Base-by-base conservation (phyloP, 257 asterid genomes). In the Nicotiana attenuata region DNA sequence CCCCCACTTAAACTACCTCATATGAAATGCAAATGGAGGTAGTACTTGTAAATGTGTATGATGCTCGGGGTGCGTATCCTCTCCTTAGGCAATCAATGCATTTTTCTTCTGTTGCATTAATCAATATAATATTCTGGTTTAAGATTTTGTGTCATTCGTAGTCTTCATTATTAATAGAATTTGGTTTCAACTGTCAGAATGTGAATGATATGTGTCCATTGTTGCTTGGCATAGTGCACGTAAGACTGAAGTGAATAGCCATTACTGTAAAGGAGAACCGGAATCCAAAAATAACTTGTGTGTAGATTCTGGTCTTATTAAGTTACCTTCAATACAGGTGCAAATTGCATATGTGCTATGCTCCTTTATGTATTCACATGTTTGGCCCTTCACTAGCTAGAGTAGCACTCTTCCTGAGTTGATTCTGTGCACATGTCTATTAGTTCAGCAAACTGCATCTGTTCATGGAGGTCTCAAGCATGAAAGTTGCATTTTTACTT, bases 401-500 rank as follows among this genome's bases (percentile, higher is more conserved):
- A 47, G 22, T 73, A 50, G 63, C 59, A 73, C 79, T 73, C 29
- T 50, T 15, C 9, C 63, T 45, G 59, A 73, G 79, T 60, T 47
- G 24, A 17, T 16, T 47, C 79, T 50, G 60, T 47, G 41, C 63
- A 15, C 24, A 15, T 24, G 26, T 47, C 38, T 47, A 29, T 75
- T 71, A 71, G 50, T 45, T 71, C 22, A 1, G 9, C 41, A 50
- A 73, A 75, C 7, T 75, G 79, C 63, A 24, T 33, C 63, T 15
- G 79, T 50, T 75, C 79, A 50, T 24, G 63, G 20, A 75, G 63
- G 63, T 75, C 38, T 50, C 79, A 24, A 75, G 63, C 38, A 73
- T 19, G 15, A 73, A 24, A 16, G 61, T 73, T 22, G 15, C 16
- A 1, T 24, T 50, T 50, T 47, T 7, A 75, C 63, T 8, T 41